Evolutionary conservation across 2,329 filamentous ascomycete species (phyloP).

Genomic region (Colletotrichum tofieldiae): DNA sequence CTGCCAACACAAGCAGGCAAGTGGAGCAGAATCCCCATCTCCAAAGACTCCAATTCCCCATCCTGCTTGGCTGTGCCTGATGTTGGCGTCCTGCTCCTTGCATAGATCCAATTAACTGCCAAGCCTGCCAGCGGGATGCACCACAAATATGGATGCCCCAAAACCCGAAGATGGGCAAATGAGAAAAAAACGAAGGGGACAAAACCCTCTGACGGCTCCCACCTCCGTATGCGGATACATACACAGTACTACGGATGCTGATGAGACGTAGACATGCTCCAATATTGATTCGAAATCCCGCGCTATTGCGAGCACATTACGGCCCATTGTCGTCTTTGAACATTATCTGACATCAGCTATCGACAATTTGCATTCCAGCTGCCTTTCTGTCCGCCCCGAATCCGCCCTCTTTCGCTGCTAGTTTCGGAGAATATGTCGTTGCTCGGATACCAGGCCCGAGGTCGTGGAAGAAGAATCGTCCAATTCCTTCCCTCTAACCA

Average conservation of each 20-base stretch:
- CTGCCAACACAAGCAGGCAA: conserved; percentile 7
- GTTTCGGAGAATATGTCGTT: conserved; percentile 5
- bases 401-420: background rate
- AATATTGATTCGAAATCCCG: background rate
- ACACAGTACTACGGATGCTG: background rate
- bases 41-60: conserved; percentile 19
- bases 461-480: background rate
- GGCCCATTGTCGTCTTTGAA: background rate
- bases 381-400: background rate
- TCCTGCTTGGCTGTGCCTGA: conserved; percentile 20
- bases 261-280: conserved; percentile 13
- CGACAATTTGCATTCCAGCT: conserved; percentile 6
- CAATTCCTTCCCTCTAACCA: background rate
- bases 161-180: background rate
- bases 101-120: conserved; percentile 21
- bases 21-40: conserved; percentile 22
- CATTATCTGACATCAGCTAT: conserved; percentile 14
- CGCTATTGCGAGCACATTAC: conserved; percentile 1
- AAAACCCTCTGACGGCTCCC: conserved; percentile 1
- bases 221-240: background rate
- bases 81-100: conserved; percentile 16
- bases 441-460: conserved; percentile 23
- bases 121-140: conserved; percentile 24
- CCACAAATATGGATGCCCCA: conserved; percentile 13
- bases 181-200: background rate